These are phyloP conservation scores for Cucurbita maxima DNA, from an alignment of 306 rosid species.

Conservation along the genomic window DNA sequence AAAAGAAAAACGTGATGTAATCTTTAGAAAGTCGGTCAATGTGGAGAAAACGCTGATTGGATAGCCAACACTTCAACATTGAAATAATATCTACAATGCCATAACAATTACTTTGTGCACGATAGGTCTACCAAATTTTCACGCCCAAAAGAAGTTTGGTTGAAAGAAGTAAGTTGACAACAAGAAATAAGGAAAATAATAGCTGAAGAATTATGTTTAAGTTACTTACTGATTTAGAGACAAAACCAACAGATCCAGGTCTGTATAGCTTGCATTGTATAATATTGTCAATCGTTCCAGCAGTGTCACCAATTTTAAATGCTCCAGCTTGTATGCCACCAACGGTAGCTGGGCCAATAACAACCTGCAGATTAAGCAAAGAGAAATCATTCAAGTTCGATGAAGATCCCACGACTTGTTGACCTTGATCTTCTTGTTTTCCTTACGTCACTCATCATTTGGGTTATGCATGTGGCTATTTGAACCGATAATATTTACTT, in stretches of 20 bases:
- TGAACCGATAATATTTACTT: not conserved
- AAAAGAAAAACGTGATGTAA: not conserved
- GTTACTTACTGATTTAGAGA: constrained; percentile 81
- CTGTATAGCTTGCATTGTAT: constrained; percentile 91
- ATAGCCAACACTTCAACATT: not conserved
- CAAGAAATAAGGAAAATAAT: not conserved
- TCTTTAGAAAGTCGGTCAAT: not conserved
- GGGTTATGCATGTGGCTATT: not conserved
- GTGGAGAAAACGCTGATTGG: not conserved
- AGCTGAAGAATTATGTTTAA: not conserved
- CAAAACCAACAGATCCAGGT: constrained; percentile 99
- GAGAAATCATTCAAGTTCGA: constrained; percentile 3
- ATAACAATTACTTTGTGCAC: not conserved
- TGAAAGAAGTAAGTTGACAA: not conserved
- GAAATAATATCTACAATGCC: not conserved
- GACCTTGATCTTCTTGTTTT: not conserved
- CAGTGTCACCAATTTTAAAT: constrained; percentile 96
- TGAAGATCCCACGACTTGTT: not conserved
- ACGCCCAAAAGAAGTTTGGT: not conserved
- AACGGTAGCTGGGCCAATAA: constrained; percentile 92
- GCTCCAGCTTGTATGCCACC: constrained; percentile 99
- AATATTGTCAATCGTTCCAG: constrained; percentile 91
- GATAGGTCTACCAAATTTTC: not conserved
- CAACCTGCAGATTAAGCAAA: constrained; percentile 36
- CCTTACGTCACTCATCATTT: not conserved